These are phyloP conservation scores for Davidsoniella eucalypti DNA, from an alignment of 2,329 filamentous ascomycete species.

Conservation along the genomic window DNA sequence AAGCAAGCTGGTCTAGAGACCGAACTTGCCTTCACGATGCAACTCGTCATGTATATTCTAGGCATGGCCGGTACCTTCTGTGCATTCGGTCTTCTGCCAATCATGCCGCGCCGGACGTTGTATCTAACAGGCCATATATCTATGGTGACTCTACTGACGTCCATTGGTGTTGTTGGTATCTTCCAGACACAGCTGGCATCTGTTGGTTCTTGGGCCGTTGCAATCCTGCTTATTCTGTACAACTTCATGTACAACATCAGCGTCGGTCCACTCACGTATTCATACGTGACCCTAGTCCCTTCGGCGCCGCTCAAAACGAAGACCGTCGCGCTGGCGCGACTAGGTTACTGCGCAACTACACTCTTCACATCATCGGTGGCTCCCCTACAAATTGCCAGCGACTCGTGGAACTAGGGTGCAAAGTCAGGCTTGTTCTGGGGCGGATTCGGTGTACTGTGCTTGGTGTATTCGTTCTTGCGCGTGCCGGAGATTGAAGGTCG, in stretches of 20 bases:
- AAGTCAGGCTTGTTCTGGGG: conserved; percentile 24
- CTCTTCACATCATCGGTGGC: conserved; percentile 16
- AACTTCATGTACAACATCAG: conserved; percentile 19
- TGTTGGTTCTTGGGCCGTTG: conserved; percentile 14
- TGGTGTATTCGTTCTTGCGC: conserved; percentile 28
- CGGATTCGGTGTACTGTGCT: conserved; percentile 23
- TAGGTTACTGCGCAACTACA: conserved; percentile 18
- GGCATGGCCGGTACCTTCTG: conserved; percentile 25
- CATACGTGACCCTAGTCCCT: conserved; percentile 21
- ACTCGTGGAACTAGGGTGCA: conserved; percentile 23
- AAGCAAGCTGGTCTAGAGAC: conserved; percentile 20
- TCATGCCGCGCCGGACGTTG: conserved; percentile 25
- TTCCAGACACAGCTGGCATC: conserved; percentile 23
- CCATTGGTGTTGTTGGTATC: conserved; percentile 24
- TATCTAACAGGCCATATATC: conserved; percentile 25
- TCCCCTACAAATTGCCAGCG: conserved; percentile 19
- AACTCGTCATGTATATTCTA: conserved; percentile 21
- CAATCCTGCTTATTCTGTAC: conserved; percentile 18
- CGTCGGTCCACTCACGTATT: conserved; percentile 21
- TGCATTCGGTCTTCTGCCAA: conserved; percentile 22
- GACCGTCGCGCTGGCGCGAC: conserved; percentile 19
- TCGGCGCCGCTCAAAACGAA: conserved; percentile 21
- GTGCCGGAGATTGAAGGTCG: conserved; percentile 22
- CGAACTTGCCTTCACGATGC: conserved; percentile 16
- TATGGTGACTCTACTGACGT: conserved; percentile 22